Conservation (phyloP, 2,329 filamentous ascomycete species). For the Fusarium nodosum region DNA sequence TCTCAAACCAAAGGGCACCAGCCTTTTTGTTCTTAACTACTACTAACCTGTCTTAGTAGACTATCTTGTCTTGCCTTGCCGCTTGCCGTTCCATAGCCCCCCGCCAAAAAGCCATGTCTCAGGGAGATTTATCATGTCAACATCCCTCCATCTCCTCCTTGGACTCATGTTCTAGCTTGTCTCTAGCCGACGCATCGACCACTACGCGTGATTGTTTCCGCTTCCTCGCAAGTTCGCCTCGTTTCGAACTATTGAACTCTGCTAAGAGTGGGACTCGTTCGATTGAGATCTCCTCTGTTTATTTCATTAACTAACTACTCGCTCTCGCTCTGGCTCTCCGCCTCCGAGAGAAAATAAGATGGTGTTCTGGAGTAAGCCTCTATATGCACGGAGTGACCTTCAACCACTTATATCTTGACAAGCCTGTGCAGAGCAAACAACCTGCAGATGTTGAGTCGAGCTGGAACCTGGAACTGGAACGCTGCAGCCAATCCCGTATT, state of each 20-base stretch:
- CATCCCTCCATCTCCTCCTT: constrained; percentile 17
- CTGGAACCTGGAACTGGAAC: background rate
- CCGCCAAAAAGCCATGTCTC: constrained; percentile 23
- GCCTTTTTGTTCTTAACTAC: background rate
- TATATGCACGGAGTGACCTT: constrained; percentile 12
- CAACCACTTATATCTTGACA: constrained; percentile 34
- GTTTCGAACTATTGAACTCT: constrained; percentile 31
- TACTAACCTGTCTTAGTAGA: no score
- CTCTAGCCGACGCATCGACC: constrained; percentile 21
- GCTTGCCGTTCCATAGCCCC: background rate
- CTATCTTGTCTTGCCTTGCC: background rate
- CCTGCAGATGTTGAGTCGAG: background rate
- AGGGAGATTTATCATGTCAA: constrained; percentile 1
- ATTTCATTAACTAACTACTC: background rate
- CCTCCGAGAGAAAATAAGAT: constrained; percentile 14
- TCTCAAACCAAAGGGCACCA: constrained; percentile 22
- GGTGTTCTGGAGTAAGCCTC: constrained; percentile 41
- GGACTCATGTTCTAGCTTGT: constrained; percentile 29
- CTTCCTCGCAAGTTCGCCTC: constrained; percentile 8
- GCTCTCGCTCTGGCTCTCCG: constrained; percentile 7
- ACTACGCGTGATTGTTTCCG: constrained; percentile 42
- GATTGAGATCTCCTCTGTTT: constrained; percentile 13
- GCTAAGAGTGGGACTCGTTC: constrained; percentile 5
- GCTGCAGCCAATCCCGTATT: constrained; percentile 31
- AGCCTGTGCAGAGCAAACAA: constrained; percentile 15